Percentiles rank a stretch among this genome's conserved stretches.
Evolutionary conservation across 106 monocot genomes (phyloP).

Genomic region (Apostasia shenzhenica): DNA sequence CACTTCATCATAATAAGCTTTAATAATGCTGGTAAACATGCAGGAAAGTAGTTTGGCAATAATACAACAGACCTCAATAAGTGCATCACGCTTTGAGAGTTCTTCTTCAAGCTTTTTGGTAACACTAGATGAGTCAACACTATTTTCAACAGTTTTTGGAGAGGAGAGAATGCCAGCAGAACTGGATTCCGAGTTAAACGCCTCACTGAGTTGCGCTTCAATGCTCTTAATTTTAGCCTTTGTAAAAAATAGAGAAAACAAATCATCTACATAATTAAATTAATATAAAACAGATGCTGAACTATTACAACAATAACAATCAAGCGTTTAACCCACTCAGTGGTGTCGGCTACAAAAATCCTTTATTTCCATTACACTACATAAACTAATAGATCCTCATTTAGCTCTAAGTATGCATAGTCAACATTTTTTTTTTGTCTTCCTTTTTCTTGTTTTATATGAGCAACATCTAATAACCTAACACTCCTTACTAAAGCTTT

Average conservation of each 20-base stretch:
- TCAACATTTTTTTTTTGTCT: no score
- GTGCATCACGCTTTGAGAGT: conserved; percentile 79
- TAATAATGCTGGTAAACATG: not conserved
- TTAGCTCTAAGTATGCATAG: no score
- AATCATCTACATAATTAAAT: not conserved
- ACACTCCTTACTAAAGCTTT: no score
- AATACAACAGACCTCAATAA: conserved; percentile 74
- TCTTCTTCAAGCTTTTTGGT: conserved; percentile 94
- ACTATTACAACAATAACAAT: no score
- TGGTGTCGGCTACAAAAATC: no score
- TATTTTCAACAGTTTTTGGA: conserved; percentile 34
- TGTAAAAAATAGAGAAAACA: conserved; percentile 2
- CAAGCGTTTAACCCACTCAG: no score
- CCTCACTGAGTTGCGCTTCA: conserved; percentile 67
- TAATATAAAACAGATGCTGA: no score
- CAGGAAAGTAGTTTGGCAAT: not conserved
- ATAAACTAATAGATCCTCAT: no score
- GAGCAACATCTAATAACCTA: no score
- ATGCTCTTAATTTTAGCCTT: conserved; percentile 68
- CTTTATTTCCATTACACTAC: no score
- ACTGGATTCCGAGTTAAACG: conserved; percentile 45
- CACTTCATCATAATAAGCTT: not conserved
- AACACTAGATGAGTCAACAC: conserved; percentile 52
- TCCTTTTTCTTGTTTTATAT: no score
- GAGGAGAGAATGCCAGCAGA: conserved; percentile 46